Evolutionary conservation across 2,329 filamentous ascomycete species (phyloP), one percentile per base, ranked within the genome.

Genomic region (Alternaria sp.): DNA sequence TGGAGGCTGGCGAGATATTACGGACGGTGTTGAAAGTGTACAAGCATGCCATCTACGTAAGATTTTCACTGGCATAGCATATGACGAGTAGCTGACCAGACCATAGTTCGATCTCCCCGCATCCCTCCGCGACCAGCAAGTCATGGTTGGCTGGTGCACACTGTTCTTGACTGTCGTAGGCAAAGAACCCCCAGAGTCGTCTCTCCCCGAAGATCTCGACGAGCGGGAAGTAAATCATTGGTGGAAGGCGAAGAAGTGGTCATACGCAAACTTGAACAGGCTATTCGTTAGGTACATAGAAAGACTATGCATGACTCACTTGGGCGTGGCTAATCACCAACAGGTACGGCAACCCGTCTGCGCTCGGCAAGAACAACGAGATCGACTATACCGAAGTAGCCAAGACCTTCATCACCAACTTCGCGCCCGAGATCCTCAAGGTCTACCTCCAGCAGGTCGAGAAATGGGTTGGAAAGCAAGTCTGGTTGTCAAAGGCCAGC

Each of bases 221-320:
- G 94, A 98, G 75, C 89, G 95, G 59, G 95, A 98, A 80, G 87
- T 90, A 73, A 94, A 97, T 77, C 93, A 97, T 79, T 99, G 95
- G 94, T 99, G 94, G 94, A 99, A 98, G 84, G 92, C 94, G 66
- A 98, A 98, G 89, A 99, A 99, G 81, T 98, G 95, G 95, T 92
- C 94, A 14, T 99, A 97, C 80, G 97, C 95, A 74, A 98, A 98
- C 80, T 82, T 99, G 71, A 99, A 99, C 82, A 88, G 95, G 64
- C 87, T 99, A 18, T 99, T 95, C 76, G 94, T 98, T 70, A 88
- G 93, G 92, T 94, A 82, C 63, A 85, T 78, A 36, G 9, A 2
- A 16, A n/a, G 11, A 20, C 7, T 1, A 20, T 32, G 25, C 16
- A 18, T 8, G 20, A 22, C 11, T 38, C 12, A 12, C 10, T 85